Conservation (phyloP, 169 alveolate species). For the Plasmodium falciparum region DNA sequence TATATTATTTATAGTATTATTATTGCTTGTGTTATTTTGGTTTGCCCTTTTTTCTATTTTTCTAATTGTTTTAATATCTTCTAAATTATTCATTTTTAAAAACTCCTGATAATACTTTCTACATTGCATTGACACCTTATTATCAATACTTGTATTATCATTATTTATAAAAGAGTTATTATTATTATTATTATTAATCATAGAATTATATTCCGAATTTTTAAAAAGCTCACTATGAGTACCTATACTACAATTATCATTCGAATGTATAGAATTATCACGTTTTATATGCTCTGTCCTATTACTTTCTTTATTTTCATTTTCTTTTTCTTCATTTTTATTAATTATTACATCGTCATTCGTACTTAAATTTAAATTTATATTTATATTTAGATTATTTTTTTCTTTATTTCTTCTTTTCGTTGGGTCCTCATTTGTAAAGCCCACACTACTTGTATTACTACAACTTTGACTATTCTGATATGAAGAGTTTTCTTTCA, state of each 20-base stretch:
- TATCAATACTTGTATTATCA: conserved; percentile 12
- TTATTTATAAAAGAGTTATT: neutral
- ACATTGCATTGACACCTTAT: neutral
- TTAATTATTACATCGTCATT: neutral
- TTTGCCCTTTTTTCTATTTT: neutral
- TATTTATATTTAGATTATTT: neutral
- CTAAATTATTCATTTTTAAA: conserved; percentile 22
- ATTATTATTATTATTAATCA: too few species aligned
- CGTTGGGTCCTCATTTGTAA: too few species aligned
- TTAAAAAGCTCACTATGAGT: too few species aligned
- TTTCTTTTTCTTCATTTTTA: neutral
- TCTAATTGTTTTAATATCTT: conserved; percentile 1
- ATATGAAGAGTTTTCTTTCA: neutral
- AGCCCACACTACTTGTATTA: too few species aligned
- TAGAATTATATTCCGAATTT: too few species aligned
- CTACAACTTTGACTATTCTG: neutral
- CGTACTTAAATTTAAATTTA: neutral
- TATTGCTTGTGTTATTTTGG: neutral
- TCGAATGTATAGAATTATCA: too few species aligned
- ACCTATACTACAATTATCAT: neutral
- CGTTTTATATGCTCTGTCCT: too few species aligned
- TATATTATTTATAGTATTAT: neutral
- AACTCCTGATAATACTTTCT: conserved; percentile 31
- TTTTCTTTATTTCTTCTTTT: neutral
- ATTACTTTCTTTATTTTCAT: neutral